Base-by-base conservation (phyloP, 805 yeast genomes). In the Wickerhamomyces sydowiorum region DNA sequence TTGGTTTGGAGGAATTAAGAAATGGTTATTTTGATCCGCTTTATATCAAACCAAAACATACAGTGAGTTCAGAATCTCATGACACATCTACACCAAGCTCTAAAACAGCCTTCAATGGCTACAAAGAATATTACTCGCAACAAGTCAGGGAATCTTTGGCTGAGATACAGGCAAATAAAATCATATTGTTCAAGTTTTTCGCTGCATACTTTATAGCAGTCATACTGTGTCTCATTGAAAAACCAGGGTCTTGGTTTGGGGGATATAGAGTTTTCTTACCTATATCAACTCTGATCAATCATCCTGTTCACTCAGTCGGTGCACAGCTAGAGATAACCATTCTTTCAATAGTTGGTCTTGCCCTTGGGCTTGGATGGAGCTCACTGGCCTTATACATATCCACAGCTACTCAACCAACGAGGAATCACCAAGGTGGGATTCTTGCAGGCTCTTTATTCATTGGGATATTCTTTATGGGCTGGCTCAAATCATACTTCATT, bases 11-110 rank as follows among this genome's bases (percentile, higher is more conserved):
- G 40, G 79, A 73, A 47, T 48, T 69, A 21, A 59, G 78, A 49
- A 69, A 69, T 39, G 76, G 76, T 9, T 73, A 67, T 50, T 73
- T 73, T 45, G 77, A 73, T 48, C 69, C 78, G 1, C 57, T 64
- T 1, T 73, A 61, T 44, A 54, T 62, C 7, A 64, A 63, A 21
- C 62, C 62, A 29, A 48, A 29, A 4, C 31, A 22, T 4, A 14
- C 8, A 7, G 17, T 17, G 13, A 38, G 15, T 9, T 10, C 5
- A 17, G 13, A 9, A 18, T n/a, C 18, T 10, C 33, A n/a, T n/a
- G 7, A 25, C 21, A 19, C 25, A 20, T n/a, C 14, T 12, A 28
- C 5, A 31, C 17, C 36, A 20, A 21, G 21, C 7, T 12, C 8
- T 24, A 24, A 13, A 8, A 17, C 39, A 31, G 10, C 23, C 10